Base-by-base conservation (phyloP, 2,329 filamentous ascomycete genomes). In the Trichoderma sp. region DNA sequence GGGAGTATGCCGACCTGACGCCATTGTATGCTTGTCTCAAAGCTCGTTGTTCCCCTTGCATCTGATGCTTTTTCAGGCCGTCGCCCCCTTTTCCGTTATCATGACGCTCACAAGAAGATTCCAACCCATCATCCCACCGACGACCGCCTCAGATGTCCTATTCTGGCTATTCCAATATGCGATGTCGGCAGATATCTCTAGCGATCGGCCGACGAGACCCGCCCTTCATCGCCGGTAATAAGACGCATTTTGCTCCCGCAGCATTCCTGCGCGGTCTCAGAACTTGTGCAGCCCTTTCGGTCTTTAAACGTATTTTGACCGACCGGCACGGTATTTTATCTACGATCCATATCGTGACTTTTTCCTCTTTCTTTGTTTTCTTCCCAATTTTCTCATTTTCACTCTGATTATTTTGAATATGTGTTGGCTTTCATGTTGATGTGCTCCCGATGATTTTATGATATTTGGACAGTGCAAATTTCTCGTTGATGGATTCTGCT, bases 121-220 rank as follows among this genome's bases (percentile, higher is more conserved):
- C 28, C 50, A 57, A 28, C 17, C 20, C 36, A 32, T 50, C 55
- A 68, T 68, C 36, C 55, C 28, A 68, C 57, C 20, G 12, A 20
- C 26, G 15, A 20, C 55, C 66, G 12, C 47, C 12, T 57, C 30
- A 67, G 32, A 50, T 57, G 20, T 7, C 63, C 63, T 20, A 66
- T 53, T 20, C 32, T 26, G 32, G 20, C 36, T 39, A 59, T 68
- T 20, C 36, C 8, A 61, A 53, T 17, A 32, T 61, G 57, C 66
- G 66, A 57, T 68, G 53, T 68, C 66, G 66, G 66, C 28, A 50
- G 55, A 50, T 47, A 47, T 50, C 66, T 68, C 66, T n/a, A 53
- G 66, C 66, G 55, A 61, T 68, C 66, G 55, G 66, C 66, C 57
- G 66, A 61, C 57, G 26, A 59, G 65, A 68, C 66, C 66, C 66